Evolutionary conservation across 73 alveolate species (phyloP), one percentile per base, ranked within the genome.

Genomic region (Breviolum minutum): DNA sequence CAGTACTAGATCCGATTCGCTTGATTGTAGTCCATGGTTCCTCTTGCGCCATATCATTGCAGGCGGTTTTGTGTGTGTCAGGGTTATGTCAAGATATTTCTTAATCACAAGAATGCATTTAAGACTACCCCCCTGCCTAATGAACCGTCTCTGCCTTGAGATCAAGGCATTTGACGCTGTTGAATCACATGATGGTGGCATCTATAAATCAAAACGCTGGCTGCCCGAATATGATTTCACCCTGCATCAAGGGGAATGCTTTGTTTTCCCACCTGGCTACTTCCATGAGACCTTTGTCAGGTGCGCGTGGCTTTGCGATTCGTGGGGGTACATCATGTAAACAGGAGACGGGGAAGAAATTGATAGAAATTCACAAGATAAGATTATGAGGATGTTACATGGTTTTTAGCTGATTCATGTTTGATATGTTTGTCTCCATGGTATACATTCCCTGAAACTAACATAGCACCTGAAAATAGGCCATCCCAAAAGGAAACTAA

Each of bases 141-240:
- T 73, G 19, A 71, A 30, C 81, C 0, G 30, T 71, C 81, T 20
- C 19, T 8, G 40, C 81, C 19, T 30, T 17, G 30, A 71, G 27
- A 19, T n/a, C 30, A 20, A 80, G 88, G 88, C 88, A 19, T 80
- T 80, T 17, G 88, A 80, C 54, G 88, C 88, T 16, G 66, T 80
- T 80, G 88, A 80, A 80, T 80, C 88, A 19, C 88, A 80, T 80
- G 88, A 80, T 48, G 88, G 88, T 11, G 88, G 88, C 64, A 80
- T 80, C 88, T 80, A 80, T 66, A 80, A 80, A 80, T 80, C 88
- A 63, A 48, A 48, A 16, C 48, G 69, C 16, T 80, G 88, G 88
- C 16, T 40, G 88, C 88, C 88, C 2, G 88, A 80, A 27, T 80
- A 80, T 17, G 88, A 80, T 66, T 80, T 80, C 88, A 80, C 88